These are phyloP conservation scores for Erythrobasidium yunnanense DNA, from an alignment of 768 basidiomycete species.

Conservation along the genomic window DNA sequence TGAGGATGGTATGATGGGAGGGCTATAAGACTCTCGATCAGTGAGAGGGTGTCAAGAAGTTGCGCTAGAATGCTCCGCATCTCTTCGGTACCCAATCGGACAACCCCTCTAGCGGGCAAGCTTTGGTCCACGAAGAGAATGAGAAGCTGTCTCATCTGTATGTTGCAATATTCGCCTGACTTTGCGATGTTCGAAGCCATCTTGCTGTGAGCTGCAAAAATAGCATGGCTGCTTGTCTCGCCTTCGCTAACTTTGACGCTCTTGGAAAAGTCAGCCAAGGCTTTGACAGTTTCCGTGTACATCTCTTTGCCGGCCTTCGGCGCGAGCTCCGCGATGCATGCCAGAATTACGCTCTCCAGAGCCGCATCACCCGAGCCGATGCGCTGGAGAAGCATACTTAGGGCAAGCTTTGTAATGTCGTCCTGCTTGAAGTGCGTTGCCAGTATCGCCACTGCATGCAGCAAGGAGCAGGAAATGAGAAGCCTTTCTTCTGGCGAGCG, in stretches of 20 bases:
- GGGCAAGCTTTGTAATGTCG: conserved; percentile 71
- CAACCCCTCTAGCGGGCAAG: conserved; percentile 48
- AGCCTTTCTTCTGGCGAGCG: conserved; percentile 26
- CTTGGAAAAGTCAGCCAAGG: conserved; percentile 60
- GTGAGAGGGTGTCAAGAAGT: conserved; percentile 75
- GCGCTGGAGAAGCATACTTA: conserved; percentile 85
- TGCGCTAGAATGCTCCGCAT: conserved; percentile 42
- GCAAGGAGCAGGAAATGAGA: background rate
- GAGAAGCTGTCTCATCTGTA: conserved; percentile 73
- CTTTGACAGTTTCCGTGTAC: conserved; percentile 70
- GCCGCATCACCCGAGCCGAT: conserved; percentile 59
- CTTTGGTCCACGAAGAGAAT: conserved; percentile 82
- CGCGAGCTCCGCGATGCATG: conserved; percentile 81
- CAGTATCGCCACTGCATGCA: background rate
- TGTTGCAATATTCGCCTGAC: conserved; percentile 64
- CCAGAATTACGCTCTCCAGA: conserved; percentile 72
- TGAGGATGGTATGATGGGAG: conserved; percentile 61
- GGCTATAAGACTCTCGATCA: conserved; percentile 73
- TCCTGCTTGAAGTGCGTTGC: background rate
- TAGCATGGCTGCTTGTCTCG: conserved; percentile 40
- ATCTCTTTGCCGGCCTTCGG: conserved; percentile 62
- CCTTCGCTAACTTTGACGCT: background rate
- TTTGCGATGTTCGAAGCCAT: conserved; percentile 52
- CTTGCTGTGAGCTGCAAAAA: conserved; percentile 80
- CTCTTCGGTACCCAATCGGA: conserved; percentile 24